These are phyloP conservation scores for Escallonia rubra DNA, from an alignment of 129 eudicot genomes.

Conservation along the genomic window DNA sequence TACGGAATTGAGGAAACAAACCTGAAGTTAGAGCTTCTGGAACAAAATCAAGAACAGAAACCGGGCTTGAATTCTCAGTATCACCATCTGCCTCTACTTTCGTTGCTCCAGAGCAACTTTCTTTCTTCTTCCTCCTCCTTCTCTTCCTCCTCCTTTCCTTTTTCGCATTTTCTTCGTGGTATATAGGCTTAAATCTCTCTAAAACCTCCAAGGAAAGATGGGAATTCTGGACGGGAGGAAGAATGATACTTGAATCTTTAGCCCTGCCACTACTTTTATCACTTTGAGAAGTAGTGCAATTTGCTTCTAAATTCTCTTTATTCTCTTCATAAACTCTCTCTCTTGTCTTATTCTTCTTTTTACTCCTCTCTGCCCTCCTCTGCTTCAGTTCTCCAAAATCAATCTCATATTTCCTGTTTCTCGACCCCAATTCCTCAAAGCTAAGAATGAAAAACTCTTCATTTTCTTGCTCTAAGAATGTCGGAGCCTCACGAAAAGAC, in stretches of 20 bases:
- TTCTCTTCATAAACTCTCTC: constrained; percentile 14
- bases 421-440: constrained; percentile 40
- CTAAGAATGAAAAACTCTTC: constrained; percentile 76
- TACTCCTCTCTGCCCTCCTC: constrained; percentile 15
- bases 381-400: constrained; percentile 16
- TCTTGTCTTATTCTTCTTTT: constrained; percentile 14
- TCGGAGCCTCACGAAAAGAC: constrained; percentile 40
- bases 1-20: constrained; percentile 17
- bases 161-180: constrained; percentile 1
- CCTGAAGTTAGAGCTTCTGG: constrained; percentile 48
- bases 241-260: constrained; percentile 23
- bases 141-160: constrained; percentile 15
- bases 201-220: background rate
- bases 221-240: constrained; percentile 5
- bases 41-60: constrained; percentile 63
- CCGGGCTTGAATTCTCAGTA: constrained; percentile 75
- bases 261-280: constrained; percentile 6
- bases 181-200: constrained; percentile 7
- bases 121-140: constrained; percentile 28
- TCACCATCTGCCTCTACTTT: constrained; percentile 35
- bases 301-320: constrained; percentile 33
- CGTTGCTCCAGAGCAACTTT: constrained; percentile 10
- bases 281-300: background rate
- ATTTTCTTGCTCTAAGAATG: constrained; percentile 54
- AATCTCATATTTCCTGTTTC: constrained; percentile 22